Percentiles rank a stretch among this genome's conserved stretches.
Conservation (phyloP, 805 yeast genomes). For the Starmerella sp. region DNA sequence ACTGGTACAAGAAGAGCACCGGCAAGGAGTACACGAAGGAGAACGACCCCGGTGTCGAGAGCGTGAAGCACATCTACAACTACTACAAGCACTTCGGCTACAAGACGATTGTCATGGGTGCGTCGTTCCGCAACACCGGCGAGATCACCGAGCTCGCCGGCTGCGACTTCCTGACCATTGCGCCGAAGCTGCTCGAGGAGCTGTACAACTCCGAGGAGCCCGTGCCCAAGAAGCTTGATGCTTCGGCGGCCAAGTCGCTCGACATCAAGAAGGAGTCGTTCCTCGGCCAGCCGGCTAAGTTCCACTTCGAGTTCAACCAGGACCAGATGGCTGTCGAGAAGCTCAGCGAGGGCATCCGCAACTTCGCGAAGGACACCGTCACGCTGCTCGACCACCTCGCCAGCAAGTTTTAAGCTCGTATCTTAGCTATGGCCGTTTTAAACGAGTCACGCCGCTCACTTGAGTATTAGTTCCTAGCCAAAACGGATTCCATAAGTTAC, state of each 20-base stretch:
- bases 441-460: background rate
- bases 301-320: slow-evolving; percentile 86
- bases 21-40: slow-evolving; percentile 75
- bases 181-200: slow-evolving; percentile 86
- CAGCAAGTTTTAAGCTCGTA: slow-evolving; percentile 16
- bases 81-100: slow-evolving; percentile 96
- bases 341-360: slow-evolving; percentile 95
- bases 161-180: slow-evolving; percentile 87
- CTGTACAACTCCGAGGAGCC: slow-evolving; percentile 63
- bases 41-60: slow-evolving; percentile 90
- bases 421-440: background rate
- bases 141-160: slow-evolving; percentile 97
- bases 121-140: slow-evolving; percentile 94
- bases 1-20: slow-evolving; percentile 92
- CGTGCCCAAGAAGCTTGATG: slow-evolving; percentile 74
- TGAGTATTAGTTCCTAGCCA: background rate
- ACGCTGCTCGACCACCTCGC: slow-evolving; percentile 38
- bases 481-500: background rate
- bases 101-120: slow-evolving; percentile 99
- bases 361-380: slow-evolving; percentile 85
- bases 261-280: slow-evolving; percentile 61
- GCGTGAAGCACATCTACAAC: slow-evolving; percentile 83
- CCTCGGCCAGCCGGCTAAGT: slow-evolving; percentile 74
- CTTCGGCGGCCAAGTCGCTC: slow-evolving; percentile 44
- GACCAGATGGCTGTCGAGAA: slow-evolving; percentile 98